phyloP scores from a whole-genome alignment of 1,284 basidiomycete genomes.

The Ganoderma boninense region DNA sequence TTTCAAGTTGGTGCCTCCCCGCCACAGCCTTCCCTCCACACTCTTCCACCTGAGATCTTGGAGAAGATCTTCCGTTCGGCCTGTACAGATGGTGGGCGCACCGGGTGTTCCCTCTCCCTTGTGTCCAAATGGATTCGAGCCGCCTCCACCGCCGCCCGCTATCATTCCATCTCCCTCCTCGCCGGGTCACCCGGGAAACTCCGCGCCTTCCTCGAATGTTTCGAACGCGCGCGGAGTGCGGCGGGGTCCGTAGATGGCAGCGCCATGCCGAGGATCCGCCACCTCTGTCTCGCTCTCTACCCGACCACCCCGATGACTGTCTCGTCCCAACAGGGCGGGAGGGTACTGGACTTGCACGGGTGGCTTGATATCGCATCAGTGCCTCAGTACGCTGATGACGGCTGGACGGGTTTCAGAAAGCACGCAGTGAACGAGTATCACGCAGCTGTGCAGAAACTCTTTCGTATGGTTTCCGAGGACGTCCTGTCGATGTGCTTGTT shows the following conservation, averaged over 20 bases:
- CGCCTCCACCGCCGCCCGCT: constrained; percentile 11
- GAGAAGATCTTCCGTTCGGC: constrained; percentile 13
- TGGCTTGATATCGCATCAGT: not conserved
- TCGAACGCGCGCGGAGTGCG: not conserved
- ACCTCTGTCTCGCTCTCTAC: constrained; percentile 16
- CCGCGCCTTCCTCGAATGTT: constrained; percentile 3
- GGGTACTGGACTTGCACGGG: not conserved
- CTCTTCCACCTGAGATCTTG: constrained; percentile 8
- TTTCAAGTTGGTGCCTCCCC: not conserved
- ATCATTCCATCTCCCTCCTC: constrained; percentile 17
- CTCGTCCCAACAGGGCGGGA: not conserved
- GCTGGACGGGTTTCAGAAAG: not conserved
- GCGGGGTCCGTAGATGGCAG: constrained; percentile 4
- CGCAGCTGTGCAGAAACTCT: not conserved
- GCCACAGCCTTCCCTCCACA: not conserved
- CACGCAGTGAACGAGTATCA: not conserved
- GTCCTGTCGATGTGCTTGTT: constrained; percentile 12
- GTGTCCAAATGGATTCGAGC: constrained; percentile 11
- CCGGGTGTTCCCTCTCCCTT: constrained; percentile 16
- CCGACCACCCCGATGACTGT: not conserved
- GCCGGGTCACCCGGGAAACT: constrained; percentile 1
- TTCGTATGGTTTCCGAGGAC: not conserved
- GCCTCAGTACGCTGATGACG: not conserved
- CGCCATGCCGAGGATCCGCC: constrained; percentile 8
- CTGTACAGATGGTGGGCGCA: constrained; percentile 15